A percentile compares a stretch with the other conserved stretches of the same genome.
Evolutionary conservation across 306 rosid species (phyloP).

Genomic region (Vigna trinervia): DNA sequence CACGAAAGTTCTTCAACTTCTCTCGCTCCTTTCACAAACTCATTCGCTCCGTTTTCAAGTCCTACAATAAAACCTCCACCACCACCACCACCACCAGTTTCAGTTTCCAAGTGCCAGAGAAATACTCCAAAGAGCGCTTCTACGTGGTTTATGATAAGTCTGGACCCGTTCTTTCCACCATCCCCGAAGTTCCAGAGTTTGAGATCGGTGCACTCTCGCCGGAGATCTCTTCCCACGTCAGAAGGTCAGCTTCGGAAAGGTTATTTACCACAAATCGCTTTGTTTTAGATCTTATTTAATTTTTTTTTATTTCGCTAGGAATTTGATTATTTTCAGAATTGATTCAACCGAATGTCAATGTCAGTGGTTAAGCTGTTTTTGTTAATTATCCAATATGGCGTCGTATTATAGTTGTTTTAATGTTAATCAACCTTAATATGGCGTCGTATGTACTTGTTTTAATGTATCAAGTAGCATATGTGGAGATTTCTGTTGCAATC

Average conservation of each 20-base stretch:
- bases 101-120: slow-evolving; percentile 41
- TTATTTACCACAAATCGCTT: slow-evolving; percentile 2
- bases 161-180: slow-evolving; percentile 66
- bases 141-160: slow-evolving; percentile 68
- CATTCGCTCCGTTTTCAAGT: slow-evolving; percentile 71
- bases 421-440: background rate
- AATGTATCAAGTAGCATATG: background rate
- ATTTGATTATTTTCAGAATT: background rate
- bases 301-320: background rate
- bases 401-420: background rate
- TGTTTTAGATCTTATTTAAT: background rate
- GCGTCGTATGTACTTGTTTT: background rate
- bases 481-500: background rate
- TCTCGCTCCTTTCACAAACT: slow-evolving; percentile 74
- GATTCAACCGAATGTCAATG: background rate
- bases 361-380: background rate
- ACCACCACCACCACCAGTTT: background rate
- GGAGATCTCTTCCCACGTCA: slow-evolving; percentile 61
- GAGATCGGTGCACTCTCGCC: slow-evolving; percentile 62
- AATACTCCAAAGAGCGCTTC: slow-evolving; percentile 58
- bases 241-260: slow-evolving; percentile 66
- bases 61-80: slow-evolving; percentile 9
- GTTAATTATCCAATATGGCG: background rate
- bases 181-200: slow-evolving; percentile 71
- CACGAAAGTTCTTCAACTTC: slow-evolving; percentile 60